These are phyloP conservation scores for Zymoseptoria brevis DNA, from an alignment of 2,329 filamentous ascomycete species.

Conservation along the genomic window DNA sequence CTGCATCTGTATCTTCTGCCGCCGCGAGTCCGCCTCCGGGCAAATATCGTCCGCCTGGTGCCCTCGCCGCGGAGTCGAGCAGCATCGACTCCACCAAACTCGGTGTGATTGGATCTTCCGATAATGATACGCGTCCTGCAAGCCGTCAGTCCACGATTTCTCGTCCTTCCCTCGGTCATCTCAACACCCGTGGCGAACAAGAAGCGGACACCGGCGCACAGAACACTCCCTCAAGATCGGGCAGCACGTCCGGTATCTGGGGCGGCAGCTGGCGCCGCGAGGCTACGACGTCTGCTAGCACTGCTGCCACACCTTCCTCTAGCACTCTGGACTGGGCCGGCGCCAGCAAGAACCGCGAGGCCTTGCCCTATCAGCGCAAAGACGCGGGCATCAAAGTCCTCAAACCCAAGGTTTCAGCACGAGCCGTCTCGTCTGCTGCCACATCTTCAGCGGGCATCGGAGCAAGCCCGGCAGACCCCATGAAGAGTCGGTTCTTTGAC, in stretches of 20 bases:
- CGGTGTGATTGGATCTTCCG: slow-evolving; percentile 17
- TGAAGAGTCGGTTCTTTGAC: slow-evolving; percentile 43
- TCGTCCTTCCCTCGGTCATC: slow-evolving; percentile 19
- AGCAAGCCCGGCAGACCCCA: slow-evolving; percentile 20
- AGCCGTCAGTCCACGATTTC: slow-evolving; percentile 18
- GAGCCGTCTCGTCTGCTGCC: slow-evolving; percentile 39
- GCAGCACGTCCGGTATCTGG: slow-evolving; percentile 37
- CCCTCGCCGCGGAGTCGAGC: slow-evolving; percentile 17
- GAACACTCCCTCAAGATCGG: slow-evolving; percentile 14
- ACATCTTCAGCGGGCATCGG: slow-evolving; percentile 21
- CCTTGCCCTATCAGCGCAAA: slow-evolving; percentile 59
- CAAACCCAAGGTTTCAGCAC: slow-evolving; percentile 61
- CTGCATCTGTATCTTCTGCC: slow-evolving; percentile 15
- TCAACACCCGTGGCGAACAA: slow-evolving; percentile 17
- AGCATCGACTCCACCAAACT: slow-evolving; percentile 14
- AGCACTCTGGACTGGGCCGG: slow-evolving; percentile 44
- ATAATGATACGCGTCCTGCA: slow-evolving; percentile 18
- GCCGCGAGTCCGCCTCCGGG: slow-evolving; percentile 21
- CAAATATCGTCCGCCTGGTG: slow-evolving; percentile 26
- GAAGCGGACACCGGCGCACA: slow-evolving; percentile 11
- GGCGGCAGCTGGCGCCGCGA: slow-evolving; percentile 42
- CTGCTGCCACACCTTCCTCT: slow-evolving; percentile 5
- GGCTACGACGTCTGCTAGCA: slow-evolving; percentile 12
- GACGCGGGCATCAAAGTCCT: slow-evolving; percentile 83
- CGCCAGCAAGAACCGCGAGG: slow-evolving; percentile 48